Base-by-base conservation (phyloP, 441 rosid genomes). In the Gossypium lobatum region DNA sequence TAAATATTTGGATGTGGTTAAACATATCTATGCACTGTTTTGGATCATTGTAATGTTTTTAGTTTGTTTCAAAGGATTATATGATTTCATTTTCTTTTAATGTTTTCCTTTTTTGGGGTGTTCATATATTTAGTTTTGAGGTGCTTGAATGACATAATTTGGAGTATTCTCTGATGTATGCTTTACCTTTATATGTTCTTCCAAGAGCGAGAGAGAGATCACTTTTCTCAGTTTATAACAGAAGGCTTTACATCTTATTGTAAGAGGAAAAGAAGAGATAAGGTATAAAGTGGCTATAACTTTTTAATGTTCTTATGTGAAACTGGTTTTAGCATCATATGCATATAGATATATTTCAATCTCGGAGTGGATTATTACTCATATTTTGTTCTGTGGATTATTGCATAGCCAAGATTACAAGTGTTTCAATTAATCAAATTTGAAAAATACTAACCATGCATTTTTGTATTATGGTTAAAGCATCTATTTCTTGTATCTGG, bases 231-330 rank as follows among this genome's bases (percentile, higher is more conserved):
- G 76, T 95, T 95, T 77, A 88, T 95, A 70, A 95, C 99, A 0
- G 99, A 95, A 86, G 92, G 97, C 48, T 90, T 93, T 82, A 88
- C 91, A 42, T 91, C 93, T 71, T 95, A 95, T 79, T 90, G 96
- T 80, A 91, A 89, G 85, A 87, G 99, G 91, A 95, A 95, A 82
- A 90, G 97, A 86, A 91, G 97, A 83, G 98, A 95, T 81, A 93
- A 93, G 99, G 99, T 93, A 81, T 72, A 58, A 23, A 20, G 25
- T 10, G 11, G 20, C 34, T 34, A 23, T n/a, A n/a, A n/a, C n/a
- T n/a, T n/a, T n/a, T n/a, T n/a, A n/a, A n/a, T n/a, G n/a, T n/a
- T n/a, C n/a, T n/a, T n/a, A n/a, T n/a, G n/a, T n/a, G n/a, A n/a
- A n/a, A n/a, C n/a, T n/a, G n/a, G n/a, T n/a, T n/a, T n/a, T n/a